A percentile compares a stretch with the other conserved stretches of the same genome.
phyloP scores from a whole-genome alignment of 768 basidiomycete genomes.

The Boletus vermiculosoides region DNA sequence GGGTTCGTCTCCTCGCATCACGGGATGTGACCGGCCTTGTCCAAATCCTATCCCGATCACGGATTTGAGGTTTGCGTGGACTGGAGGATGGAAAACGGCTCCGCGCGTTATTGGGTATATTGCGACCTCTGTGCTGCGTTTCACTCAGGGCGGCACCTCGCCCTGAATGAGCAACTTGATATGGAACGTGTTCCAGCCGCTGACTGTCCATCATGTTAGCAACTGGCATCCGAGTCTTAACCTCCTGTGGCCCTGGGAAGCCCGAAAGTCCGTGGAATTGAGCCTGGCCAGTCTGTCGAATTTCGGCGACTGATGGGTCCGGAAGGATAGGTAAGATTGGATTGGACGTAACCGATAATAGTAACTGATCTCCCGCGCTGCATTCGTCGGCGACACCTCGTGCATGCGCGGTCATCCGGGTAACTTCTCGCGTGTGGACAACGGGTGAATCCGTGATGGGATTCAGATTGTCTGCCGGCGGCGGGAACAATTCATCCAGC shows the following conservation, averaged over 20 bases:
- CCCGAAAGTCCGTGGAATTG: constrained; percentile 28
- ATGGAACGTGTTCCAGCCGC: constrained; percentile 7
- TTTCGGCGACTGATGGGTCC: constrained; percentile 14
- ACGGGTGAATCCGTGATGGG: constrained; percentile 30
- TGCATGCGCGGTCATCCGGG: constrained; percentile 8
- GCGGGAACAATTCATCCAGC: constrained; percentile 30
- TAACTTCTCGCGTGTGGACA: constrained; percentile 14
- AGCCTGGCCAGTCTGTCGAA: background rate
- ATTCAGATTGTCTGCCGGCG: constrained; percentile 3
- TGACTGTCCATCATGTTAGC: constrained; percentile 7
- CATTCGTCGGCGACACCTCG: constrained; percentile 9
- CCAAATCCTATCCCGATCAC: constrained; percentile 24
- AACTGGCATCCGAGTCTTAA: constrained; percentile 4
- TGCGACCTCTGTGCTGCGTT: constrained; percentile 9
- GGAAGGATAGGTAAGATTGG: constrained; percentile 6
- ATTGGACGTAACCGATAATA: constrained; percentile 6
- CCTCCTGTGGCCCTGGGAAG: constrained; percentile 24
- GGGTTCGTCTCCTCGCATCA: constrained; percentile 31
- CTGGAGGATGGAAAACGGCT: constrained; percentile 17
- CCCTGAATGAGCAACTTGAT: constrained; percentile 2
- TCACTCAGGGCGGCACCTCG: background rate
- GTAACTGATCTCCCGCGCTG: constrained; percentile 13
- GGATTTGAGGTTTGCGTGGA: constrained; percentile 18
- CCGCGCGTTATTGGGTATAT: constrained; percentile 12
- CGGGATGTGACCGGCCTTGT: constrained; percentile 22